These are phyloP conservation scores for Debaryomycetaceae sp. DNA, from an alignment of 1,139 yeast genomes.

Conservation along the genomic window DNA sequence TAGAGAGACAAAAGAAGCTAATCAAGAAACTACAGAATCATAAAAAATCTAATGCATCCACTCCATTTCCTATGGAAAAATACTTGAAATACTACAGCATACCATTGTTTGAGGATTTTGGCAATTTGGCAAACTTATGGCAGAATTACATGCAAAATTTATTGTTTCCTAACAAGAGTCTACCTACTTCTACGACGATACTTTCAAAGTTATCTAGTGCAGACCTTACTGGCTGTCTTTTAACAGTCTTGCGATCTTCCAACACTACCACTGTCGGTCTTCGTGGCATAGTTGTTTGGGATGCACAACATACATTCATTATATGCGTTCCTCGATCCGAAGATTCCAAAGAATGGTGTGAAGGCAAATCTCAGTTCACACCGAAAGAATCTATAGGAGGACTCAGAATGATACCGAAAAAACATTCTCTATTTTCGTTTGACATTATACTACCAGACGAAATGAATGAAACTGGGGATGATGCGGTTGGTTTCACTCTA, in stretches of 20 bases:
- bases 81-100: constrained; percentile 35
- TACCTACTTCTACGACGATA: constrained; percentile 29
- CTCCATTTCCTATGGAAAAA: constrained; percentile 24
- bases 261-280: constrained; percentile 62
- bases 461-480: constrained; percentile 20
- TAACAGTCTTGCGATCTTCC: constrained; percentile 57
- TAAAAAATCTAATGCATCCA: constrained; percentile 9
- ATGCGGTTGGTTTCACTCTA: constrained; percentile 56
- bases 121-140: constrained; percentile 59
- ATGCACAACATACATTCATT: constrained; percentile 73
- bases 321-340: constrained; percentile 51
- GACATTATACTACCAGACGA: constrained; percentile 37
- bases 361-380: constrained; percentile 12
- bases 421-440: constrained; percentile 56
- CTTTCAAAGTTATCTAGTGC: constrained; percentile 68
- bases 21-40: constrained; percentile 29
- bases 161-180: constrained; percentile 30
- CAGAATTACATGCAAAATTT: constrained; percentile 54
- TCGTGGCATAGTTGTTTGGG: constrained; percentile 83
- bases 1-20: constrained; percentile 36
- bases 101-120: constrained; percentile 53
- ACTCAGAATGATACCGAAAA: constrained; percentile 55
- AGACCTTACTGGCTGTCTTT: constrained; percentile 76
- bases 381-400: constrained; percentile 47
- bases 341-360: constrained; percentile 32